phyloP scores from a whole-genome alignment of 495 filamentous ascomycete species.

The Antarctomyces pellizariae region DNA sequence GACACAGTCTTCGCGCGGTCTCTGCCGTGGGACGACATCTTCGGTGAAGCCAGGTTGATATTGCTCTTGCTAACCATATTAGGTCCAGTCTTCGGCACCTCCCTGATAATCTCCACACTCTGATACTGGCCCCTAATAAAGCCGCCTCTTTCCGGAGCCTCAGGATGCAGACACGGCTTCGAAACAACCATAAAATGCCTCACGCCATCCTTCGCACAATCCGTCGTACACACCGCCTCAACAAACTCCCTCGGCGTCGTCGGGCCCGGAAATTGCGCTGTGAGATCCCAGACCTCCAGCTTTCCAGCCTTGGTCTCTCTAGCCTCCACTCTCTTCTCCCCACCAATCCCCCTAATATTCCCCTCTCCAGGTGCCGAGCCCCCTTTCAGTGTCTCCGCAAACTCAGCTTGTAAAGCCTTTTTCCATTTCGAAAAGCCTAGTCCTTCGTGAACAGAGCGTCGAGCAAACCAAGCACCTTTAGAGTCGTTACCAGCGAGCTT shows the following conservation, averaged over 20 bases:
- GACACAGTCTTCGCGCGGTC: no score
- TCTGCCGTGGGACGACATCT: no score
- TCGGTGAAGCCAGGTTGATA: no score
- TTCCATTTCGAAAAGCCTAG: constrained; percentile 48
- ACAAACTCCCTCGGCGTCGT: constrained; percentile 78
- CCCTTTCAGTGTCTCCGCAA: constrained; percentile 36
- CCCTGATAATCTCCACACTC: constrained; percentile 75
- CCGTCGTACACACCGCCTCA: constrained; percentile 40
- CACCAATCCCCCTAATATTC: constrained; percentile 63
- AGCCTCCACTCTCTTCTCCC: constrained; percentile 44
- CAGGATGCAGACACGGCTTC: constrained; percentile 54
- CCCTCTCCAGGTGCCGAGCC: constrained; percentile 37
- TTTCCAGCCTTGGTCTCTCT: constrained; percentile 28
- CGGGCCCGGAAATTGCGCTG: constrained; percentile 75
- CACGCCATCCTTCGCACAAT: constrained; percentile 15
- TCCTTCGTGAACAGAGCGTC: constrained; percentile 61
- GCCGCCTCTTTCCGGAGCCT: constrained; percentile 38
- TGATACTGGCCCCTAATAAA: constrained; percentile 76
- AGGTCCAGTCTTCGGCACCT: constrained; percentile 32
- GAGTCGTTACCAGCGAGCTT: constrained; percentile 61
- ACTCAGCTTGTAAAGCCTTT: constrained; percentile 31
- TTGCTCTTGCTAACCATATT: no score
- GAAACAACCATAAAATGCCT: constrained; percentile 72
- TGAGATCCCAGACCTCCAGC: constrained; percentile 56
- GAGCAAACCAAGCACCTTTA: constrained; percentile 71